Conservation (phyloP, 768 basidiomycete species). For the Leccinum broughii region DNA sequence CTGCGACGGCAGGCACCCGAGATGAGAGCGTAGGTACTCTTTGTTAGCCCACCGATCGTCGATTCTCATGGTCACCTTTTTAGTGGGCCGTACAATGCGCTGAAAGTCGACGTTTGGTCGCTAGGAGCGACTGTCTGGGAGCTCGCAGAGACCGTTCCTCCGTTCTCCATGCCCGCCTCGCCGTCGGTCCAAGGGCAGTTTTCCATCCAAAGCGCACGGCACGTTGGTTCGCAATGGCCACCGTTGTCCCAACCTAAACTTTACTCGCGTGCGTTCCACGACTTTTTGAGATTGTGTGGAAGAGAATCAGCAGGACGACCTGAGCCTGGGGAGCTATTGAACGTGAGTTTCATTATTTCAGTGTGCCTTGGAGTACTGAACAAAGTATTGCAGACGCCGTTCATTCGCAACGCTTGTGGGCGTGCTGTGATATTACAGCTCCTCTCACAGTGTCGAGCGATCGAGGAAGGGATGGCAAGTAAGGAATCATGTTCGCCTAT, state of each 20-base stretch:
- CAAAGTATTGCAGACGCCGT: slow-evolving; percentile 47
- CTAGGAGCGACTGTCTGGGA: slow-evolving; percentile 86
- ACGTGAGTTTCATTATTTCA: slow-evolving; percentile 42
- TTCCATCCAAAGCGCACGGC: slow-evolving; percentile 41
- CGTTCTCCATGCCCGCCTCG: slow-evolving; percentile 52
- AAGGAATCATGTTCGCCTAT: slow-evolving; percentile 11
- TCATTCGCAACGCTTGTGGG: slow-evolving; percentile 68
- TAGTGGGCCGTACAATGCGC: slow-evolving; percentile 69
- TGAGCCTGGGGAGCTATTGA: slow-evolving; percentile 53
- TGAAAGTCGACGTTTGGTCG: slow-evolving; percentile 81
- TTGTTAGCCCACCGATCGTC: background rate
- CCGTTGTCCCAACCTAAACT: slow-evolving; percentile 55
- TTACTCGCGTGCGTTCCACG: slow-evolving; percentile 69
- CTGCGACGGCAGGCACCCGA: slow-evolving; percentile 59
- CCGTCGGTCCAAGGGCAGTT: slow-evolving; percentile 21
- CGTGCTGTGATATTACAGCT: slow-evolving; percentile 67
- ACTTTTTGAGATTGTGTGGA: slow-evolving; percentile 69
- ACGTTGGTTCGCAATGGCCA: slow-evolving; percentile 64
- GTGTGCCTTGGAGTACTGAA: slow-evolving; percentile 3
- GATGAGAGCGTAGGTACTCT: slow-evolving; percentile 57
- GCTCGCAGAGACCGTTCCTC: slow-evolving; percentile 71
- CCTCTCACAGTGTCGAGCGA: slow-evolving; percentile 63
- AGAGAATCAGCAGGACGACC: slow-evolving; percentile 58
- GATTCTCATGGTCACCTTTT: slow-evolving; percentile 10
- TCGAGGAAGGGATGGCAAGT: slow-evolving; percentile 48